These are phyloP conservation scores for Mycena albidolilacea DNA, from an alignment of 768 basidiomycete species.

Conservation along the genomic window DNA sequence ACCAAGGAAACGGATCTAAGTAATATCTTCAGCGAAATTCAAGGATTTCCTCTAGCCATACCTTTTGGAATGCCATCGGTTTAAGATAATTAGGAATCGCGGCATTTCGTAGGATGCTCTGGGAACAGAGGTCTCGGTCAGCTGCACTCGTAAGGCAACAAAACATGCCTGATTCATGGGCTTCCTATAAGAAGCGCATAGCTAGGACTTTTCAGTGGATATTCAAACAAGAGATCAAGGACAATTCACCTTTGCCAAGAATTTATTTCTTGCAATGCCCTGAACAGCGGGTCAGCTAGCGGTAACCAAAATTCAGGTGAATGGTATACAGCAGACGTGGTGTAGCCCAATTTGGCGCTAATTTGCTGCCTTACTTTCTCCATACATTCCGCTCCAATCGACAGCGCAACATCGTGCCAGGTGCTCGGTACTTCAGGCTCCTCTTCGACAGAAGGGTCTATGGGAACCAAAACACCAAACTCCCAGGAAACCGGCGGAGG, in stretches of 20 bases:
- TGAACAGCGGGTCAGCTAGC: conserved; percentile 45
- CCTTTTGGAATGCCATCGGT: conserved; percentile 93
- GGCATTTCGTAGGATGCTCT: conserved; percentile 88
- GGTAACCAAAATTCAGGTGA: neutral
- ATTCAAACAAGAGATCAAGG: conserved; percentile 8
- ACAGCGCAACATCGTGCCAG: conserved; percentile 95
- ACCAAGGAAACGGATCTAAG: conserved; percentile 92
- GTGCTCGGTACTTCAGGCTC: conserved; percentile 57
- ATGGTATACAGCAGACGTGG: conserved; percentile 86
- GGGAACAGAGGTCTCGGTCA: conserved; percentile 19
- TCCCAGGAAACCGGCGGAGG: conserved; percentile 79
- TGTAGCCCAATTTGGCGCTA: conserved; percentile 83
- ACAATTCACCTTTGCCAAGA: conserved; percentile 85
- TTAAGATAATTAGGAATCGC: conserved; percentile 89
- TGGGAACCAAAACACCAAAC: conserved; percentile 75
- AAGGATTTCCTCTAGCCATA: conserved; percentile 42
- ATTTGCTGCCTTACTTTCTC: conserved; percentile 79
- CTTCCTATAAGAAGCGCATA: conserved; percentile 94
- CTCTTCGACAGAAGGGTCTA: conserved; percentile 51
- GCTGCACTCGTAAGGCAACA: neutral
- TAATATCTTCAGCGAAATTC: neutral
- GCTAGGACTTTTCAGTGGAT: conserved; percentile 57
- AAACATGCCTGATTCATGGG: conserved; percentile 83
- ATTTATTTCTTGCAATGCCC: conserved; percentile 95
- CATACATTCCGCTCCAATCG: conserved; percentile 92